Conservation (phyloP, 2,329 filamentous ascomycete species). For the Penicillium sclerotiorum region DNA sequence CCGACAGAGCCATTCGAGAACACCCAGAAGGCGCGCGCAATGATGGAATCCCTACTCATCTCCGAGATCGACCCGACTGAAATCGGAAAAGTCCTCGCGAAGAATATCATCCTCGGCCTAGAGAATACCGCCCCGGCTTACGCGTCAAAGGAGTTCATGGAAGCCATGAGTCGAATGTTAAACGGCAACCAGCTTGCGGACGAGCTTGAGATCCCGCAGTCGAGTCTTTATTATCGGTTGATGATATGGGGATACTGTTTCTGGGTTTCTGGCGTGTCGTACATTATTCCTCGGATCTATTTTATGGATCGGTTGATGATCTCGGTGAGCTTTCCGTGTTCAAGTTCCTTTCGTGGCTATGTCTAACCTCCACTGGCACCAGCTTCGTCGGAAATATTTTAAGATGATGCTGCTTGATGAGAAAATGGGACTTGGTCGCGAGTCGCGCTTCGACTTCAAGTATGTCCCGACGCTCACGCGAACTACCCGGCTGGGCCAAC, state of each 20-base stretch:
- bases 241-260: conserved; percentile 67
- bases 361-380: background rate
- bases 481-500: conserved; percentile 30
- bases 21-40: conserved; percentile 57
- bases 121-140: conserved; percentile 67
- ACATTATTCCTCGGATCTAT: conserved; percentile 51
- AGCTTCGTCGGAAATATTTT: conserved; percentile 54
- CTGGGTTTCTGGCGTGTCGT: conserved; percentile 60
- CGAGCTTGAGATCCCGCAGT: conserved; percentile 60
- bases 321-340: conserved; percentile 35
- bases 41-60: conserved; percentile 69
- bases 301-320: conserved; percentile 57
- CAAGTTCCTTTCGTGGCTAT: background rate
- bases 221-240: conserved; percentile 60
- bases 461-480: conserved; percentile 46
- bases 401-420: conserved; percentile 65
- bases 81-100: conserved; percentile 66
- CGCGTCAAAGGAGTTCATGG: conserved; percentile 67
- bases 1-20: conserved; percentile 64
- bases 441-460: conserved; percentile 70
- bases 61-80: conserved; percentile 68
- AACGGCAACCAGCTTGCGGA: conserved; percentile 67
- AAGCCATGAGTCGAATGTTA: conserved; percentile 68
- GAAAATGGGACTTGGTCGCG: conserved; percentile 64
- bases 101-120: conserved; percentile 74